A percentile compares a stretch with the other conserved stretches of the same genome.
Evolutionary conservation across 352 stramenopile genomes (phyloP).

Genomic region (Phytopythium helicoides): DNA sequence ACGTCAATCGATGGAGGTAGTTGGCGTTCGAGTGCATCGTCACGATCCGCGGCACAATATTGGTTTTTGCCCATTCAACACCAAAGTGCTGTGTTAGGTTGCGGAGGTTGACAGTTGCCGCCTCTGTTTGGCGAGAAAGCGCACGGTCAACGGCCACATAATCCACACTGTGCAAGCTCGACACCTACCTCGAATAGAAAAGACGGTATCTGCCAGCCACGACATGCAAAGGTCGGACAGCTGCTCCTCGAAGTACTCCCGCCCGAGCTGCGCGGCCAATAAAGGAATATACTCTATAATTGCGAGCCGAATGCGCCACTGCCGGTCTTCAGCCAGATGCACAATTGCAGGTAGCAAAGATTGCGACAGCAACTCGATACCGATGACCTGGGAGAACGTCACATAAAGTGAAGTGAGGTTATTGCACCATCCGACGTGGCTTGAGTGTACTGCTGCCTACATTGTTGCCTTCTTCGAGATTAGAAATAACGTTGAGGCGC

Average conservation of each 20-base stretch:
- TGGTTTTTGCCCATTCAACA: slow-evolving; percentile 92
- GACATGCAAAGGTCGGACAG: slow-evolving; percentile 94
- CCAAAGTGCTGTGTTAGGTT: slow-evolving; percentile 94
- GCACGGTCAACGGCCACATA: background rate
- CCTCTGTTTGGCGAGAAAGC: slow-evolving; percentile 41
- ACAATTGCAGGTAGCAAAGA: slow-evolving; percentile 97
- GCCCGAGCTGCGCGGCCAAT: slow-evolving; percentile 94
- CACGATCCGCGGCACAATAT: slow-evolving; percentile 94
- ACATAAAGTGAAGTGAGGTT: background rate
- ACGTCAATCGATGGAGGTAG: slow-evolving; percentile 94
- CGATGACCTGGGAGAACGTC: slow-evolving; percentile 84
- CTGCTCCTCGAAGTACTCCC: slow-evolving; percentile 96
- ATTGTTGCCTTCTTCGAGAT: slow-evolving; percentile 94
- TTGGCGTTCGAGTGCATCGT: slow-evolving; percentile 92
- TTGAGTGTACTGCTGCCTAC: slow-evolving; percentile 25
- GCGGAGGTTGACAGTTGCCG: slow-evolving; percentile 95
- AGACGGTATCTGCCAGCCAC: slow-evolving; percentile 97
- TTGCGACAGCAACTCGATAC: slow-evolving; percentile 95
- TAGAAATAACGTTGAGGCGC: slow-evolving; percentile 98
- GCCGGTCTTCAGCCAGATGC: slow-evolving; percentile 97
- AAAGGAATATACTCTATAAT: slow-evolving; percentile 99
- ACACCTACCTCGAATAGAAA: slow-evolving; percentile 88
- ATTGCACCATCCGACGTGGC: background rate
- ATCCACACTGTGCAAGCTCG: background rate
- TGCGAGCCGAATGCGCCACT: slow-evolving; percentile 97